Base-by-base conservation (phyloP, 805 yeast genomes). In the Candida ulmi region DNA sequence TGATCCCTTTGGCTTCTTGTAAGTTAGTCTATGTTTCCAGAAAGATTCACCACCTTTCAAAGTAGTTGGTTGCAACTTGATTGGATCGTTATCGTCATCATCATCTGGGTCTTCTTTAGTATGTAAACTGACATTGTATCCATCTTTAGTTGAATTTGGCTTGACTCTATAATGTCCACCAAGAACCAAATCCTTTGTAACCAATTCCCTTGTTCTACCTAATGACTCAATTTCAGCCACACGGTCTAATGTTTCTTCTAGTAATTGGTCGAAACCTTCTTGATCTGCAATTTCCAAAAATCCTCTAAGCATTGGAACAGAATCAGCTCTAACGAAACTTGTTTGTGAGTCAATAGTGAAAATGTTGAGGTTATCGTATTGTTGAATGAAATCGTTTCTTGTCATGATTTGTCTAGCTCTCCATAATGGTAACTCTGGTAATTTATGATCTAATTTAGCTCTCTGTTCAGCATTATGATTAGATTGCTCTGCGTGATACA, bases 271-370 rank as follows among this genome's bases (percentile, higher is more conserved):
- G 47, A 86, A 86, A 8, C 82, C 84, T 1, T 86, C 83, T 59
- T 76, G 79, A 3, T 75, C 63, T 2, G 81, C 80, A 37, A 86
- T 82, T 54, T 86, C 95, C 43, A 83, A 76, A 56, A 86, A 86
- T 5, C 91, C 95, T 48, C 90, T 72, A 95, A 86, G 83, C 95
- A 86, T 85, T 1, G 91, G 90, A 3, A 83, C 83, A 8, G 87
- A 78, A 57, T 86, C 95, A 0, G 95, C 91, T 27, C 83, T 65
- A 3, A 86, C 95, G 38, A 74, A 66, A 0, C 87, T 78, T 41
- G 75, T 72, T 7, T 52, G 45, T 1, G 86, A 76, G 60, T 86
- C 93, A 39, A 86, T 77, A 2, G 95, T 83, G 60, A 86, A 86
- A 21, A 86, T 75, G 57, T 86, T 86, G 47, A 85, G 62, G 47